Conservation (phyloP, 805 yeast genomes). For the Scheffersomyces amazonensis region DNA sequence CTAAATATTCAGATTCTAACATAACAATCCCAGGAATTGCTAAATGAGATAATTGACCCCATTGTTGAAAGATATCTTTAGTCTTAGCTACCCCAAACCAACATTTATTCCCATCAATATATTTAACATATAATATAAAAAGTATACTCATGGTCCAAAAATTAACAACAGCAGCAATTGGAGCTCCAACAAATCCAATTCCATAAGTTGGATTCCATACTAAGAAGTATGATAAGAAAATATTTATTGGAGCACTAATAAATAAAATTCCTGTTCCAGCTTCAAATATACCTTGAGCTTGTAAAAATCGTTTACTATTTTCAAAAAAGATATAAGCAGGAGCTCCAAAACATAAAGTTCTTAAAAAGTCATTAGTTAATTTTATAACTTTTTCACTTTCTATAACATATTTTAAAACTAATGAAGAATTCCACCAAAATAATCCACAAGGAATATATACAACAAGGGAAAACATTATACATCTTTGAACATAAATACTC, state of each 20-base stretch:
- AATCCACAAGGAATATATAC: slow-evolving; percentile 37
- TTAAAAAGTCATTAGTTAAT: slow-evolving; percentile 32
- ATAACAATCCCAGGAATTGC: slow-evolving; percentile 46
- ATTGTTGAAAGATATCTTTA: slow-evolving; percentile 27
- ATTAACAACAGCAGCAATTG: slow-evolving; percentile 40
- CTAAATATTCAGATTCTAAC: slow-evolving; percentile 45
- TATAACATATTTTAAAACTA: slow-evolving; percentile 27
- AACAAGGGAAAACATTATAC: slow-evolving; percentile 30
- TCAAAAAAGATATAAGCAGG: slow-evolving; percentile 45
- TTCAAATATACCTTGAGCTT: slow-evolving; percentile 47
- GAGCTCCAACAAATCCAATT: slow-evolving; percentile 42
- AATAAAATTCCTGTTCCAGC: slow-evolving; percentile 44
- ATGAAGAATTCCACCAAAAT: slow-evolving; percentile 37
- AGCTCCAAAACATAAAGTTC: slow-evolving; percentile 35
- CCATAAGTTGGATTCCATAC: slow-evolving; percentile 43
- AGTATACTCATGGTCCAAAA: slow-evolving; percentile 40
- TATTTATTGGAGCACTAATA: slow-evolving; percentile 40
- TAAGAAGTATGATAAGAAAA: slow-evolving; percentile 35
- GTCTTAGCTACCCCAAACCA: slow-evolving; percentile 60
- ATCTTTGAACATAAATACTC: slow-evolving; percentile 36
- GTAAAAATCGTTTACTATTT: slow-evolving; percentile 38
- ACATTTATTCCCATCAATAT: slow-evolving; percentile 63
- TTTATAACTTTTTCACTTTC: slow-evolving; percentile 29
- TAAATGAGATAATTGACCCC: slow-evolving; percentile 33
- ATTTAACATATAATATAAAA: slow-evolving; percentile 35